A percentile compares a stretch with the other conserved stretches of the same genome.
Evolutionary conservation across 2,329 filamentous ascomycete species (phyloP).

Genomic region (Huntiella bhutanensis): DNA sequence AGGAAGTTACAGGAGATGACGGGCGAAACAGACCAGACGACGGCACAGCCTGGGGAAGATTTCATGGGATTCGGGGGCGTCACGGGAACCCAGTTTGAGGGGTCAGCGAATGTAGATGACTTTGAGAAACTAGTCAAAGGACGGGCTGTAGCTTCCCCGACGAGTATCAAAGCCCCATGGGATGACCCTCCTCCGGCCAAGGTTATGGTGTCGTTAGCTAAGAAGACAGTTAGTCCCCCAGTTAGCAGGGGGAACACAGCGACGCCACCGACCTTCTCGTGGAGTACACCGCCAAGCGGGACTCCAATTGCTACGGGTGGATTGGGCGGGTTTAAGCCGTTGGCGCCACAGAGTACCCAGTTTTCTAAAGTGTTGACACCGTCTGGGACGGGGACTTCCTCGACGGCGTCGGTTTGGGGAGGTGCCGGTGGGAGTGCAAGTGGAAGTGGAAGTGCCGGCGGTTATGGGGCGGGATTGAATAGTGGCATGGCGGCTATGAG

Average conservation of each 20-base stretch:
- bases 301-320: slow-evolving; percentile 21
- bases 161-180: slow-evolving; percentile 28
- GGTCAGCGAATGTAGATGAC: slow-evolving; percentile 38
- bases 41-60: slow-evolving; percentile 37
- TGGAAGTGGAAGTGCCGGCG: slow-evolving; percentile 12
- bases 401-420: no score
- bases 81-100: slow-evolving; percentile 39
- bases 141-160: slow-evolving; percentile 17
- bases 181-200: slow-evolving; percentile 20
- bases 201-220: slow-evolving; percentile 14
- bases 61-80: slow-evolving; percentile 52
- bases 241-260: background rate
- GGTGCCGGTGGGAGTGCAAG: slow-evolving; percentile 22
- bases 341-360: slow-evolving; percentile 41
- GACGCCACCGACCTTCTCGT: slow-evolving; percentile 34
- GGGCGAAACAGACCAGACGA: slow-evolving; percentile 33
- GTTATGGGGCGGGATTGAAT: slow-evolving; percentile 12
- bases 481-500: no score
- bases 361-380: slow-evolving; percentile 36
- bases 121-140: slow-evolving; percentile 86
- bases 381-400: background rate
- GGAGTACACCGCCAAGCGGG: slow-evolving; percentile 38
- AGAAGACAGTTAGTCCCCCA: background rate
- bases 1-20: slow-evolving; percentile 74
- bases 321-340: slow-evolving; percentile 32